phyloP scores from a whole-genome alignment of 2,329 filamentous ascomycete genomes.

The Fusarium duplospermum region DNA sequence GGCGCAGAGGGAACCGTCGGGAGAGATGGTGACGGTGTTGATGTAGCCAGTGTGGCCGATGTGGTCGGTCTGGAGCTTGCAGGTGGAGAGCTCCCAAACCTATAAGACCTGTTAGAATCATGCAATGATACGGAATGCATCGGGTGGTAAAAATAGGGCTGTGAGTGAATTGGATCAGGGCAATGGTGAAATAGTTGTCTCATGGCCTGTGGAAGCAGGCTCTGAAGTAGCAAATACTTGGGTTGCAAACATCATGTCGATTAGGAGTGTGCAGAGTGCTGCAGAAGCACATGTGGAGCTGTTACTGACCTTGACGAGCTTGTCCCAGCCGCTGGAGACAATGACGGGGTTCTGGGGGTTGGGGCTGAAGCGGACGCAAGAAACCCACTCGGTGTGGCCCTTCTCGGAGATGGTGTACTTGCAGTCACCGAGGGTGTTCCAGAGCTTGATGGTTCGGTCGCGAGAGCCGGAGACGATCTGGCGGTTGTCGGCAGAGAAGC shows the following conservation, averaged over 20 bases:
- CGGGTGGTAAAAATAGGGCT: slow-evolving; percentile 11
- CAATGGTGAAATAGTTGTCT: slow-evolving; percentile 91
- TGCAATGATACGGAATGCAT: not conserved
- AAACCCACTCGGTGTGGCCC: slow-evolving; percentile 99
- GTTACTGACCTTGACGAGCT: slow-evolving; percentile 96
- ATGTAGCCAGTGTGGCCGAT: slow-evolving; percentile 99
- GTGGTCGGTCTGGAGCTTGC: slow-evolving; percentile 99
- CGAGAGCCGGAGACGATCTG: slow-evolving; percentile 99
- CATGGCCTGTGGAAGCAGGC: slow-evolving; percentile 83
- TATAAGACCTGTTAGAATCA: slow-evolving; percentile 53
- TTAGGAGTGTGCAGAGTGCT: not conserved
- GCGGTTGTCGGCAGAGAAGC: slow-evolving; percentile 99
- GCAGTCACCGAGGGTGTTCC: slow-evolving; percentile 99
- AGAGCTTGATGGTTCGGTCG: slow-evolving; percentile 99
- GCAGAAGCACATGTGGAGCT: not conserved
- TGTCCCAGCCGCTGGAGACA: slow-evolving; percentile 98
- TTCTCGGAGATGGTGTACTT: slow-evolving; percentile 99
- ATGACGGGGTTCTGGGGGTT: slow-evolving; percentile 99
- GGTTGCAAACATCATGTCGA: slow-evolving; percentile 88
- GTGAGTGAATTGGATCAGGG: slow-evolving; percentile 69
- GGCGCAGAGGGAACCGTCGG: slow-evolving; percentile 98
- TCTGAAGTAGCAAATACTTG: slow-evolving; percentile 99
- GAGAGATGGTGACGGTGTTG: slow-evolving; percentile 99
- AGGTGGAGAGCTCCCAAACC: slow-evolving; percentile 99
- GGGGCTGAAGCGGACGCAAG: slow-evolving; percentile 98